Conservation (phyloP, 805 yeast genomes). For the Candida piceae region DNA sequence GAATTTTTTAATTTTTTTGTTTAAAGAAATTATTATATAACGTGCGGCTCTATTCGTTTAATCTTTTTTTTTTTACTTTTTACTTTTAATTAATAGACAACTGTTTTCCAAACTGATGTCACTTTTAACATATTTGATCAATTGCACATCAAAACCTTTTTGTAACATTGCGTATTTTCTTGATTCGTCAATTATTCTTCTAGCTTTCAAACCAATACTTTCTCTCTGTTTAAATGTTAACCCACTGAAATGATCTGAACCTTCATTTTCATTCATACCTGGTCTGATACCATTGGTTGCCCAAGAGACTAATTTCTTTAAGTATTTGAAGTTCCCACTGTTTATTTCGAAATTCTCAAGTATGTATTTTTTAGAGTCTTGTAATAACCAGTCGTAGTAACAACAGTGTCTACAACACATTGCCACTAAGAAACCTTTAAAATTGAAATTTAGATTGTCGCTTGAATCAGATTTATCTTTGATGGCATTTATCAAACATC, state of each 20-base stretch:
- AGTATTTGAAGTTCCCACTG: constrained; percentile 26
- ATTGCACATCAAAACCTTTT: constrained; percentile 37
- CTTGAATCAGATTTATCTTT: constrained; percentile 4
- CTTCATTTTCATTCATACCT: constrained; percentile 34
- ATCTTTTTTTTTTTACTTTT: background rate
- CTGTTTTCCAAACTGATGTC: constrained; percentile 64
- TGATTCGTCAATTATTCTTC: constrained; percentile 72
- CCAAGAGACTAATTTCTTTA: constrained; percentile 78
- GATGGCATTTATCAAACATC: constrained; percentile 42
- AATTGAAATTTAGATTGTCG: constrained; percentile 8
- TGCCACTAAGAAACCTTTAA: constrained; percentile 68
- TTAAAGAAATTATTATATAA: too few species aligned
- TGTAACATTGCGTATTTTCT: constrained; percentile 45
- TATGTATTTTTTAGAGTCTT: constrained; percentile 40
- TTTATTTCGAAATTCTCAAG: constrained; percentile 25
- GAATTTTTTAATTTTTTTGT: too few species aligned
- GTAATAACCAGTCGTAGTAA: constrained; percentile 48
- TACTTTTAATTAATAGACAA: constrained; percentile 21
- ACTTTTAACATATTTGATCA: constrained; percentile 54
- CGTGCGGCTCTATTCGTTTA: background rate
- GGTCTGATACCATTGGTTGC: constrained; percentile 69
- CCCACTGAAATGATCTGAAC: constrained; percentile 41
- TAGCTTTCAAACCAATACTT: constrained; percentile 57
- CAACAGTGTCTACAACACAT: constrained; percentile 94
- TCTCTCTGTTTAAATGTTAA: constrained; percentile 47